phyloP scores from a whole-genome alignment of 306 rosid species.

The Lotus japonicus region DNA sequence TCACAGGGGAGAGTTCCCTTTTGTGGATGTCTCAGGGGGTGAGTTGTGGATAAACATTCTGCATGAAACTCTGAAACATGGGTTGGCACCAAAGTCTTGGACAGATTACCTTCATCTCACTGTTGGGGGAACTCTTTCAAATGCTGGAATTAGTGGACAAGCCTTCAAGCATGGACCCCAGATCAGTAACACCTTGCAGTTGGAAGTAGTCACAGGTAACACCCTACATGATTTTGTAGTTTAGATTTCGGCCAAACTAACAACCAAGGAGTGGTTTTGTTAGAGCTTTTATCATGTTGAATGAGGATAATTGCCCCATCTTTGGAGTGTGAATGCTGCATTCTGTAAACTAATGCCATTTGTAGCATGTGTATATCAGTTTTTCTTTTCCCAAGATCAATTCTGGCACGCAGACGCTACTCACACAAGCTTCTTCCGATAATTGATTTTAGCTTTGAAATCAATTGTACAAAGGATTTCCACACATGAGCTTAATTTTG shows the following conservation, averaged over 20 bases:
- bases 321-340: not conserved
- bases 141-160: slow-evolving; percentile 95
- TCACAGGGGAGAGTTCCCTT: slow-evolving; percentile 45
- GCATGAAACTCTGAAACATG: slow-evolving; percentile 74
- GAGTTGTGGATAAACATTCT: slow-evolving; percentile 89
- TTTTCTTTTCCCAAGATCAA: no score
- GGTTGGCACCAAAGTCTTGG: slow-evolving; percentile 95
- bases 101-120: slow-evolving; percentile 93
- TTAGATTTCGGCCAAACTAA: not conserved
- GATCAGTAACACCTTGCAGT: slow-evolving; percentile 67
- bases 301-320: not conserved
- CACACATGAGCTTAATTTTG: not conserved
- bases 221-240: not conserved
- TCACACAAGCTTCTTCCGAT: no score
- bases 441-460: no score
- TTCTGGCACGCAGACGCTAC: no score
- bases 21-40: slow-evolving; percentile 85
- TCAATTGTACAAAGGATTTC: no score
- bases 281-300: not conserved
- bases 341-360: not conserved
- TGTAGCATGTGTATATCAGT: not conserved
- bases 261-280: no score
- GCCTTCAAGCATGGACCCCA: slow-evolving; percentile 97
- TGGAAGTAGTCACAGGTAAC: slow-evolving; percentile 89
- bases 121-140: slow-evolving; percentile 93